Conservation (phyloP, 768 basidiomycete species). For the Lactarius psammicola region DNA sequence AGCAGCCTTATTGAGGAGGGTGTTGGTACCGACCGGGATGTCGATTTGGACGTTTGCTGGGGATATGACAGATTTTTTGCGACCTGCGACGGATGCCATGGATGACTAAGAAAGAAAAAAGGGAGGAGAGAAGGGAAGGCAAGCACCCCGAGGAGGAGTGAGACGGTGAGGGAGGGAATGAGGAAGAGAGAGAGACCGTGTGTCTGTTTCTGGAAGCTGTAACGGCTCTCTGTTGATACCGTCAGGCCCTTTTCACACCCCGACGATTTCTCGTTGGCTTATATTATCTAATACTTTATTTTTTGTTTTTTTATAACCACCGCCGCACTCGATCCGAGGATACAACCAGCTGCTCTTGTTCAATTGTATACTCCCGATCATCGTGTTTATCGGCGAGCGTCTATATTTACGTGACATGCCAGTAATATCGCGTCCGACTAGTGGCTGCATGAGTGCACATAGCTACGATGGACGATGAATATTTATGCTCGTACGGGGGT, state of each 20-base stretch:
- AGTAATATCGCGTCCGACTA: background rate
- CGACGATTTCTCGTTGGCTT: background rate
- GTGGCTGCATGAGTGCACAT: no score
- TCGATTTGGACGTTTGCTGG: constrained; percentile 66
- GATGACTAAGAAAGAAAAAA: constrained; percentile 22
- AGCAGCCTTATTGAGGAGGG: constrained; percentile 89
- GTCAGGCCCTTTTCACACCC: constrained; percentile 20
- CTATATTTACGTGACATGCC: background rate
- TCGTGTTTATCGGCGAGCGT: background rate
- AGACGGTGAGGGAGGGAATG: constrained; percentile 9
- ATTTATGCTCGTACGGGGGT: background rate
- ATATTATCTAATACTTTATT: background rate
- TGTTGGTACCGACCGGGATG: constrained; percentile 73
- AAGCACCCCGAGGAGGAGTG: constrained; percentile 10
- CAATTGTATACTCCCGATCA: background rate
- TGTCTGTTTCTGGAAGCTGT: constrained; percentile 18
- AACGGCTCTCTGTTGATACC: constrained; percentile 22
- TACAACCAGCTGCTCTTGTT: background rate
- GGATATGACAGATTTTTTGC: constrained; percentile 78
- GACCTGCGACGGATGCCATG: constrained; percentile 46
- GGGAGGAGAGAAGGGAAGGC: constrained; percentile 12
- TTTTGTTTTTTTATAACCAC: background rate
- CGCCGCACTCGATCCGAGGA: background rate
- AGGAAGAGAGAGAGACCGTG: constrained; percentile 25
- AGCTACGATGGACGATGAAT: background rate